Base-by-base conservation (phyloP, 768 basidiomycete species). In the Psilocybe cubensis region DNA sequence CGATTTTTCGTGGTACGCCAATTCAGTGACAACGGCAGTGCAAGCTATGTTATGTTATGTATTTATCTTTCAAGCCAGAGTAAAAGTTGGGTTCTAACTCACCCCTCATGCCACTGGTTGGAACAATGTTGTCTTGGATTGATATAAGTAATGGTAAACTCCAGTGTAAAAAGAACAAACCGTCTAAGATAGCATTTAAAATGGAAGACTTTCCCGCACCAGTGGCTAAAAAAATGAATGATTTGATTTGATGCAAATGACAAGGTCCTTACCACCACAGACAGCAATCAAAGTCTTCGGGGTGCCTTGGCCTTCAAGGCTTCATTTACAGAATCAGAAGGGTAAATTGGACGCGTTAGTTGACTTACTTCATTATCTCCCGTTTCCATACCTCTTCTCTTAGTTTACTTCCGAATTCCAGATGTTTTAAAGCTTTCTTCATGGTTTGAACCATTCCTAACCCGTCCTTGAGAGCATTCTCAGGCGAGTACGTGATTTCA, bases 71-170 rank as follows among this genome's bases (percentile, higher is more conserved):
- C 29, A 3, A 47, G 17, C 4, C 49, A 41, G 31, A 12, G 42
- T 24, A 40, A 43, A n/a, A 3, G 11, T n/a, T 17, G 29, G 25
- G 27, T 33, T 17, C 7, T 45, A 29, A 48, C 17, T 63, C 63
- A 84, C 84, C 83, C 61, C 83, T 76, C 85, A 86, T 86, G 23
- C 85, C 85, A 58, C 83, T 85, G 4, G 86, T 87, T 4, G 86
- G 85, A 12, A 88, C 85, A 47, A 87, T 78, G 58, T 82, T 84
- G 61, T 85, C 84, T 83, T 35, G 21, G 23, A 25, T 45, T 23
- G 27, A 51, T 7, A 53, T 59, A 7, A 62, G 49, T 43, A 18
- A 24, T 14, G 31, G 20, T 52, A 27, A 47, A 31, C 9, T 38
- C 29, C 35, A 40, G 4, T 29, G 43, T 21, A 46, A 33, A 21